Evolutionary conservation across 2,329 filamentous ascomycete species (phyloP), one percentile per base, ranked within the genome.

Genomic region (Cercospora canescens): DNA sequence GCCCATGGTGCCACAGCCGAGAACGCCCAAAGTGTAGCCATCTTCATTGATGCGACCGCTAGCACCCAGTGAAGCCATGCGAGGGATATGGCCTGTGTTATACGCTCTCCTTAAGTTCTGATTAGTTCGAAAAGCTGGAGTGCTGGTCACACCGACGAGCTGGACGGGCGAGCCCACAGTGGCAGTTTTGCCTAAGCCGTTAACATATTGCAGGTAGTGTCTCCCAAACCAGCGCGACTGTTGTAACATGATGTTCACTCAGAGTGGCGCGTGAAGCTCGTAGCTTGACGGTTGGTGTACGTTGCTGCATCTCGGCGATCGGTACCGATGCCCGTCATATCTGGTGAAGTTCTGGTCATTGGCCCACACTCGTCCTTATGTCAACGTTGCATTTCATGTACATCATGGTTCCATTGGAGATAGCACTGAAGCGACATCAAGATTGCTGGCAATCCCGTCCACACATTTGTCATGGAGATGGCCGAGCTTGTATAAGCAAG

Each of bases 1-100:
- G 67, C 93, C 93, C 88, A 96, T 91, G 61, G 89, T 94, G 91
- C 91, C 92, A 79, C 91, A 95, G 73, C 93, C 93, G 65, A 96
- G 84, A 69, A 95, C 87, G 68, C 92, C 87, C 81, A 96, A 85
- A 70, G 91, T 94, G 70, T 93, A 85, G 72, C 79, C 78, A 30
- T 28, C 45, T 21, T 16, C 12, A 8, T 52, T 52, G 12, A 52
- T 16, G 45, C 24, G 26, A 24, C 45, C 28, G 45, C 14, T 28
- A 24, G 24, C 26, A 21, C n/a, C 28, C 16, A 14, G 7, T 16
- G 45, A 52, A 52, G 45, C 45, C 45, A 52, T 52, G 24, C 24
- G 45, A 52, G 45, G 7, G 24, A 52, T 26, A 14, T 52, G 24
- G 24, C 45, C 28, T 52, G 45, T 24, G 14, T 21, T 26, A 16